Conservation (phyloP, 331 rosid species). For the Quercus tomentella region DNA sequence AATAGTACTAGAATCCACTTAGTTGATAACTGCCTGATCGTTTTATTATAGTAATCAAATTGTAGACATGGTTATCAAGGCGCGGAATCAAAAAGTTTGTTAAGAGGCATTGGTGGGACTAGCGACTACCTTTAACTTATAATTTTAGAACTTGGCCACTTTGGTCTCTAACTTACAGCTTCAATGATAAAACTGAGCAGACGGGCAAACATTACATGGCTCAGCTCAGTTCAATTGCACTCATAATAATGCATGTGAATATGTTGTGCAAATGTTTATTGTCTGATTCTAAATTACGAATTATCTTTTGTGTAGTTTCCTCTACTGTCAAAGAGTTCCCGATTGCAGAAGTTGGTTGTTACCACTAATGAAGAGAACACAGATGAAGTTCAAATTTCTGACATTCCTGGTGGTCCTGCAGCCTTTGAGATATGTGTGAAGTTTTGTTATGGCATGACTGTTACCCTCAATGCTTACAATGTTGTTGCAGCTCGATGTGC, state of each 20-base stretch:
- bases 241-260: constrained; percentile 3
- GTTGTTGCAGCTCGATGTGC: constrained; percentile 79
- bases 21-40: background rate
- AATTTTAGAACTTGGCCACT: background rate
- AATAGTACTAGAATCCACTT: background rate
- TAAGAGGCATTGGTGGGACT: background rate
- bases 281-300: constrained; percentile 24
- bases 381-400: constrained; percentile 67
- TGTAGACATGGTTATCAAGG: background rate
- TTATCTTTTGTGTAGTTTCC: constrained; percentile 66
- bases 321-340: constrained; percentile 87
- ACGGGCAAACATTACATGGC: background rate
- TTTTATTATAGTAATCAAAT: background rate
- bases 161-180: background rate
- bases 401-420: constrained; percentile 84
- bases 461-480: constrained; percentile 89
- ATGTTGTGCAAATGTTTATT: background rate
- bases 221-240: constrained; percentile 16
- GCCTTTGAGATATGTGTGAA: constrained; percentile 96
- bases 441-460: constrained; percentile 96
- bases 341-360: constrained; percentile 66
- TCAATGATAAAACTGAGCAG: background rate
- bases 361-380: constrained; percentile 48
- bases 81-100: background rate
- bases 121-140: background rate